phyloP scores from a whole-genome alignment of 441 rosid species.

The Isatis lusitanica region DNA sequence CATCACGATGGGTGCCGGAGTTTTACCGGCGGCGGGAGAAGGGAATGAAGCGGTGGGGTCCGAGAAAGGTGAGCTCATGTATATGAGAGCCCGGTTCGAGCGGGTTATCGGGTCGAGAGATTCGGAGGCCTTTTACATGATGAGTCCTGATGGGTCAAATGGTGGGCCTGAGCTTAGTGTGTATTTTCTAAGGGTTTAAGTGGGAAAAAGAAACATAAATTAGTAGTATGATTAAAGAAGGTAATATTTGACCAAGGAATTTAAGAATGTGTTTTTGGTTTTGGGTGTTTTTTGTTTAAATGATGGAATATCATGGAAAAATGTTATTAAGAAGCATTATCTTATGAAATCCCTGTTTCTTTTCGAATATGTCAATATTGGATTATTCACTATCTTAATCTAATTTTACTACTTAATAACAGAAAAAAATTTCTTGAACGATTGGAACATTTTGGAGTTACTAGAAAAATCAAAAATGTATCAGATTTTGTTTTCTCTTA shows the following conservation, averaged over 20 bases:
- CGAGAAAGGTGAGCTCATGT: slow-evolving; percentile 61
- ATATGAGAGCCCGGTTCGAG: slow-evolving; percentile 78
- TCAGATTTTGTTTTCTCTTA: no score
- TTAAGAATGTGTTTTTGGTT: slow-evolving; percentile 14
- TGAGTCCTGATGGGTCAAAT: slow-evolving; percentile 51
- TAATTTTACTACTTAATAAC: no score
- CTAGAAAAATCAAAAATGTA: no score
- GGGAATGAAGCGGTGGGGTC: slow-evolving; percentile 43
- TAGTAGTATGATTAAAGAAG: slow-evolving; percentile 2
- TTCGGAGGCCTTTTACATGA: slow-evolving; percentile 78
- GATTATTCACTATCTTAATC: neutral
- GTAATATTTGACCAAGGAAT: neutral
- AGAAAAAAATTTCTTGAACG: no score
- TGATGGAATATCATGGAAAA: neutral
- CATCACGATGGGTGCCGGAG: slow-evolving; percentile 76
- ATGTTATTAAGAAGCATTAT: neutral
- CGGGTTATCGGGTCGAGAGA: slow-evolving; percentile 71
- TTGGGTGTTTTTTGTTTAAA: neutral
- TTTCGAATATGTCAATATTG: neutral
- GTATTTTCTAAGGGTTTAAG: slow-evolving; percentile 58
- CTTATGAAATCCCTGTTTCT: neutral
- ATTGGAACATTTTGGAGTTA: no score
- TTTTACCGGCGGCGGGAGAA: slow-evolving; percentile 46
- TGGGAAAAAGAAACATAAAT: neutral
- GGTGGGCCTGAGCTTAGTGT: slow-evolving; percentile 79